These are phyloP conservation scores for Corymbia citriodora DNA, from an alignment of 441 rosid genomes.

Conservation along the genomic window DNA sequence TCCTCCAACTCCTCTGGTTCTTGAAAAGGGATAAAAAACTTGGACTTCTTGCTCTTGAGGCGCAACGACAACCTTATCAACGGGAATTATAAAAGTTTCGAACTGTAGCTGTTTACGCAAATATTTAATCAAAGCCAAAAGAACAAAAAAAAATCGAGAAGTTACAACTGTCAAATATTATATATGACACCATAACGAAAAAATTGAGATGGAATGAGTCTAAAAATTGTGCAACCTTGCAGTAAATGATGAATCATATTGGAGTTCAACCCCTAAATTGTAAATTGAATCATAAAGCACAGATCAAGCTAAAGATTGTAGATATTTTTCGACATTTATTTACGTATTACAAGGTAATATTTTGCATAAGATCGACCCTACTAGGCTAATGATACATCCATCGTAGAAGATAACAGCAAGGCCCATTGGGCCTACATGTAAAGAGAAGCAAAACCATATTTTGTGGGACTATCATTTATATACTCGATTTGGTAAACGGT, in stretches of 20 bases:
- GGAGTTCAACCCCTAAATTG: background rate
- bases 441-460: background rate
- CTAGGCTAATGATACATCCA: background rate
- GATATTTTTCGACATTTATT: background rate
- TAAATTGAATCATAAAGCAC: background rate
- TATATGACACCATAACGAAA: background rate
- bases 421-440: background rate
- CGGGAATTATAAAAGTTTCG: background rate
- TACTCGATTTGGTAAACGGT: background rate
- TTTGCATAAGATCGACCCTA: background rate
- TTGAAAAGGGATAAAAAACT: no score
- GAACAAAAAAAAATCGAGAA: background rate
- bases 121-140: background rate
- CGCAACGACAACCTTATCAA: background rate
- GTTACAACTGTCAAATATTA: background rate
- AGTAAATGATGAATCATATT: background rate
- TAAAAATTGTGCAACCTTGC: background rate
- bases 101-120: background rate
- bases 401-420: background rate
- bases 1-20: background rate
- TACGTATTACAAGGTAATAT: background rate
- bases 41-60: background rate
- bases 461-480: background rate
- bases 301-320: background rate
- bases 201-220: background rate